Conservation (phyloP, 768 basidiomycete genomes). For the Multifurca ochricompacta region DNA sequence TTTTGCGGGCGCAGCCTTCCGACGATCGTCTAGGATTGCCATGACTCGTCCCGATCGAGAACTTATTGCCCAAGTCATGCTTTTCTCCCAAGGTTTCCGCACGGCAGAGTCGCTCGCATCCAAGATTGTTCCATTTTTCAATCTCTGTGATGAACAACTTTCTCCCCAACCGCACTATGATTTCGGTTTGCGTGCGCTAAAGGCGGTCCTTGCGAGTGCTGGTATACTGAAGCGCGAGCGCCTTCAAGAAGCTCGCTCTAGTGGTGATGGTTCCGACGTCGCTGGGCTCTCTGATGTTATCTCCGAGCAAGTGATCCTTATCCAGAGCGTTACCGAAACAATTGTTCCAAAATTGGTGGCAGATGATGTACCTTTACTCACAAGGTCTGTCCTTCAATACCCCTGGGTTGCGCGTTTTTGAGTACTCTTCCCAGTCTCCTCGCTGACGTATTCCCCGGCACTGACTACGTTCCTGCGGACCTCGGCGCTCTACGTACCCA, state of each 20-base stretch:
- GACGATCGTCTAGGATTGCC: constrained; percentile 62
- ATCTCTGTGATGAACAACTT: constrained; percentile 94
- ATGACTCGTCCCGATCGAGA: constrained; percentile 99
- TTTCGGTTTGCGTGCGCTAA: constrained; percentile 95
- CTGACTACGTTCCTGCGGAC: constrained; percentile 85
- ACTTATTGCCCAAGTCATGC: constrained; percentile 98
- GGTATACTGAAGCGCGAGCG: constrained; percentile 96
- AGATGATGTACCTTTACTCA: constrained; percentile 90
- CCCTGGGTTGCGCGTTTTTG: constrained; percentile 4
- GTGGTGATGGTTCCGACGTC: constrained; percentile 35
- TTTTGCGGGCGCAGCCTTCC: not conserved
- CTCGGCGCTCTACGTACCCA: constrained; percentile 78
- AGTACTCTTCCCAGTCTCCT: constrained; percentile 51
- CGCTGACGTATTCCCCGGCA: constrained; percentile 95
- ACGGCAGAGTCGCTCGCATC: constrained; percentile 96
- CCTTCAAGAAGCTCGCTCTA: constrained; percentile 39
- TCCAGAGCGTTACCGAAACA: constrained; percentile 97
- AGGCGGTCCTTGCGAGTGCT: constrained; percentile 92
- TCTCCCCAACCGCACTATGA: constrained; percentile 98
- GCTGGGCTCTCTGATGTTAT: constrained; percentile 58
- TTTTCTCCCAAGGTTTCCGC: constrained; percentile 98
- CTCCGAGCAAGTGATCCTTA: constrained; percentile 92
- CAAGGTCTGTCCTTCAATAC: constrained; percentile 48
- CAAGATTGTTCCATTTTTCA: constrained; percentile 99
- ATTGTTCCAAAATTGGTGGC: constrained; percentile 98